Conservation (phyloP, 1,284 basidiomycete species). For the Xerocomus nothofagi region DNA sequence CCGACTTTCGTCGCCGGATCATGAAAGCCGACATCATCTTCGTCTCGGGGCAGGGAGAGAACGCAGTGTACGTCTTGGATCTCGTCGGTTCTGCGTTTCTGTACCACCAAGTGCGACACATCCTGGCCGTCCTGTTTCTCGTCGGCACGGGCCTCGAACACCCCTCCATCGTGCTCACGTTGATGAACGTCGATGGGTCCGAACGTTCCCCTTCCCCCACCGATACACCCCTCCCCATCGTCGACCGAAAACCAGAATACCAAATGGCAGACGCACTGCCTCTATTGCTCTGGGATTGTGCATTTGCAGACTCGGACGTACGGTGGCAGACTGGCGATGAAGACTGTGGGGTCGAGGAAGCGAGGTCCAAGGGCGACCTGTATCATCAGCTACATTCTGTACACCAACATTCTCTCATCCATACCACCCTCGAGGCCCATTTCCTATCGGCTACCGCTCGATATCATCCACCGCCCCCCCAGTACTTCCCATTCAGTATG, state of each 20-base stretch:
- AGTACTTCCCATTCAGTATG: conserved; percentile 37
- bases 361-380: conserved; percentile 39
- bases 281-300: conserved; percentile 91
- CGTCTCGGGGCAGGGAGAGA: conserved; percentile 26
- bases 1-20: conserved; percentile 70
- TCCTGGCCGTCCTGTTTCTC: conserved; percentile 91
- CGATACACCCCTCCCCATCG: conserved; percentile 45
- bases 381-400: conserved; percentile 62
- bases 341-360: conserved; percentile 26
- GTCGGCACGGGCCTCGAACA: conserved; percentile 82
- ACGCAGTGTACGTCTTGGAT: conserved; percentile 75
- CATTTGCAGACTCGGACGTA: conserved; percentile 66
- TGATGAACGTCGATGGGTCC: conserved; percentile 66
- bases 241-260: conserved; percentile 83
- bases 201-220: conserved; percentile 24
- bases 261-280: conserved; percentile 92
- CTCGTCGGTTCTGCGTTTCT: conserved; percentile 89
- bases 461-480: conserved; percentile 43
- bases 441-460: conserved; percentile 56
- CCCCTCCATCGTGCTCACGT: conserved; percentile 67
- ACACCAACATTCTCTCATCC: conserved; percentile 57
- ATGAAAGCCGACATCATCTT: conserved; percentile 60
- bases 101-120: conserved; percentile 97
- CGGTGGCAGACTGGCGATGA: conserved; percentile 71
- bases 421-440: conserved; percentile 58